Conservation (phyloP, 2,329 filamentous ascomycete genomes). For the Pseudogymnoascus sp. region DNA sequence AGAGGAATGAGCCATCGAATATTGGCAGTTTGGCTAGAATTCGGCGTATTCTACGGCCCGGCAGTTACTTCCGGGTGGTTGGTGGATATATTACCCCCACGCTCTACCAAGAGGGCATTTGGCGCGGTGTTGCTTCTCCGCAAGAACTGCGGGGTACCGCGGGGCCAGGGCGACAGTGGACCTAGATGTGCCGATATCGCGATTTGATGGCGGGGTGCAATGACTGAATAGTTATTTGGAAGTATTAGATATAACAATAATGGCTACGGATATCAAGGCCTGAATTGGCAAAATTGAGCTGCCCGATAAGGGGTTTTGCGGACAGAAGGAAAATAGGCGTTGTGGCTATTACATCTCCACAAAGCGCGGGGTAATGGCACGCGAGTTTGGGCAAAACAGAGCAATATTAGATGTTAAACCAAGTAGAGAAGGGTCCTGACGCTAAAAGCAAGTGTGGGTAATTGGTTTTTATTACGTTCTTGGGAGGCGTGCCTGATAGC, state of each 20-base stretch:
- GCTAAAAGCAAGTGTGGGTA: background rate
- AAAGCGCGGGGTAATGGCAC: slow-evolving; percentile 1
- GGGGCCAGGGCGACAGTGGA: background rate
- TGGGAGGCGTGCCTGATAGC: background rate
- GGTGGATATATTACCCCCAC: slow-evolving; percentile 7
- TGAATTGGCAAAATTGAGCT: background rate
- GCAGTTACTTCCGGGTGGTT: background rate
- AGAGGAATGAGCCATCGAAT: background rate
- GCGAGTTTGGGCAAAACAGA: background rate
- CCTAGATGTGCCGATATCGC: slow-evolving; percentile 5
- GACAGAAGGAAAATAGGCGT: background rate
- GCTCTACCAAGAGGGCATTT: background rate
- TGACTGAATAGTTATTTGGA: background rate
- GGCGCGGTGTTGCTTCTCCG: background rate
- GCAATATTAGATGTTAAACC: background rate
- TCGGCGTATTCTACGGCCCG: background rate
- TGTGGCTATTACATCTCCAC: background rate
- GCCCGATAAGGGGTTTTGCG: background rate
- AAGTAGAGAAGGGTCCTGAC: background rate
- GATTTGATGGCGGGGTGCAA: background rate
- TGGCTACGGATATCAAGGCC: background rate
- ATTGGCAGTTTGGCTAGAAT: background rate
- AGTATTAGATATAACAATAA: background rate
- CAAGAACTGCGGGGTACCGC: background rate
- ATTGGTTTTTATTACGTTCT: background rate